Percentiles rank a stretch among this genome's conserved stretches.
Conservation (phyloP, 306 rosid genomes). For the Mucuna pruriens region DNA sequence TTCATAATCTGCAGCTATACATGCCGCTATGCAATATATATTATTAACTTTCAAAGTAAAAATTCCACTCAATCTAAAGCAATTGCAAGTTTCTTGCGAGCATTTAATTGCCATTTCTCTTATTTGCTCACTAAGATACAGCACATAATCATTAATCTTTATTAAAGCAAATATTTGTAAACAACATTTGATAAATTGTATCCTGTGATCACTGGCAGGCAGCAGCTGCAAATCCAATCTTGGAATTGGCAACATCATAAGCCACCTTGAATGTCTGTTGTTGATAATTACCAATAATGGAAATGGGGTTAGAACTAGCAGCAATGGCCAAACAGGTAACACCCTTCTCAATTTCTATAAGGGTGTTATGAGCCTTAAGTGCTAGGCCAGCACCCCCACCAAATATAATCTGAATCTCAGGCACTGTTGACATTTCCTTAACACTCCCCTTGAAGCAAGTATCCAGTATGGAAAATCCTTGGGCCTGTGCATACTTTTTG, state of each 20-base stretch:
- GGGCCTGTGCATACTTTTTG: conserved; percentile 45
- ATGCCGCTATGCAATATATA: not conserved
- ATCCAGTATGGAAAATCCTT: conserved; percentile 52
- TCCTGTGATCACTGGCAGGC: conserved; percentile 55
- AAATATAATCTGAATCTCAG: conserved; percentile 48
- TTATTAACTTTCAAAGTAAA: not conserved
- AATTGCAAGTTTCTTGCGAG: conserved; percentile 23
- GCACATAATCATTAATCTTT: conserved; percentile 17
- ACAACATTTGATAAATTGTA: conserved; percentile 9
- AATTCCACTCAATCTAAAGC: not conserved
- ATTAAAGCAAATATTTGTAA: conserved; percentile 17
- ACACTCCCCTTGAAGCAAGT: conserved; percentile 56
- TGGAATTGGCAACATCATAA: conserved; percentile 63
- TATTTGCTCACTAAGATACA: conserved; percentile 35
- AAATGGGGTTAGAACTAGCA: conserved; percentile 25
- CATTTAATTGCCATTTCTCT: conserved; percentile 10
- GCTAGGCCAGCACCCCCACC: conserved; percentile 52
- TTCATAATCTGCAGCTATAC: conserved; percentile 13
- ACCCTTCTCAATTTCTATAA: conserved; percentile 44
- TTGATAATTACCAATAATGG: conserved; percentile 67
- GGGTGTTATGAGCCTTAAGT: conserved; percentile 44
- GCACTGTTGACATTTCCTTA: conserved; percentile 37
- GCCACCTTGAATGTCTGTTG: conserved; percentile 58
- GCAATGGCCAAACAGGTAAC: conserved; percentile 63
- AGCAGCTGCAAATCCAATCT: conserved; percentile 61